Conservation (phyloP, 352 stramenopile species). For the Elongisporangium undulatum region DNA sequence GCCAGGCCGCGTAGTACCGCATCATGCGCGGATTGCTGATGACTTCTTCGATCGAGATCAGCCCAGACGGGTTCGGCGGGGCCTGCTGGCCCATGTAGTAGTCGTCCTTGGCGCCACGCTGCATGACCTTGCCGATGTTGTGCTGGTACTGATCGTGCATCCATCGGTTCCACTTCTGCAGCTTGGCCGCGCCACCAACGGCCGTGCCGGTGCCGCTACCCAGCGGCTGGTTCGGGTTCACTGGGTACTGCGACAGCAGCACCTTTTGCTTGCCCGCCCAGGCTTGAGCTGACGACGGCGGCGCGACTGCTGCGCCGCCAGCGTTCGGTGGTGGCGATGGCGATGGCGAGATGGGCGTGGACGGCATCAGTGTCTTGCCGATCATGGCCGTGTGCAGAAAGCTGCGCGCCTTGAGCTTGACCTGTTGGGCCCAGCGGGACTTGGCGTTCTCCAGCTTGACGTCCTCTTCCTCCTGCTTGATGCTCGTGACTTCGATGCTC, state of each 20-base stretch:
- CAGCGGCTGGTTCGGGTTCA: conserved; percentile 11
- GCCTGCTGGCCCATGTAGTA: conserved; percentile 22
- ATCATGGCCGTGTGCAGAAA: conserved; percentile 66
- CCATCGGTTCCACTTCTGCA: conserved; percentile 85
- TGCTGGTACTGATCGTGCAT: conserved; percentile 70
- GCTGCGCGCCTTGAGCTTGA: conserved; percentile 77
- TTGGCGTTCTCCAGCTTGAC: conserved; percentile 81
- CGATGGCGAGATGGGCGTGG: not conserved
- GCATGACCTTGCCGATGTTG: conserved; percentile 67
- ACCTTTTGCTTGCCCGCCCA: conserved; percentile 77
- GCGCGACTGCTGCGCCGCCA: conserved; percentile 19
- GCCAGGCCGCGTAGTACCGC: conserved; percentile 71
- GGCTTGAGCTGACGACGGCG: conserved; percentile 48
- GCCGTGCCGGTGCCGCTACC: conserved; percentile 10
- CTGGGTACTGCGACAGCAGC: conserved; percentile 38
- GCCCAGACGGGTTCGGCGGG: conserved; percentile 30
- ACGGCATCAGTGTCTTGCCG: conserved; percentile 14
- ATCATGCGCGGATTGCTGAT: conserved; percentile 80
- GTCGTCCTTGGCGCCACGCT: conserved; percentile 59
- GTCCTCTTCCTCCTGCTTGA: conserved; percentile 82
- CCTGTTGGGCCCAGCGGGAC: conserved; percentile 80
- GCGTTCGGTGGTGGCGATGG: conserved; percentile 7
- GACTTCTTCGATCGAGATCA: conserved; percentile 76
- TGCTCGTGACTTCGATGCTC: conserved; percentile 75
- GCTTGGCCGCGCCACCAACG: conserved; percentile 44